Conservation (phyloP, 257 asterid genomes). For the Lycium barbarum region DNA sequence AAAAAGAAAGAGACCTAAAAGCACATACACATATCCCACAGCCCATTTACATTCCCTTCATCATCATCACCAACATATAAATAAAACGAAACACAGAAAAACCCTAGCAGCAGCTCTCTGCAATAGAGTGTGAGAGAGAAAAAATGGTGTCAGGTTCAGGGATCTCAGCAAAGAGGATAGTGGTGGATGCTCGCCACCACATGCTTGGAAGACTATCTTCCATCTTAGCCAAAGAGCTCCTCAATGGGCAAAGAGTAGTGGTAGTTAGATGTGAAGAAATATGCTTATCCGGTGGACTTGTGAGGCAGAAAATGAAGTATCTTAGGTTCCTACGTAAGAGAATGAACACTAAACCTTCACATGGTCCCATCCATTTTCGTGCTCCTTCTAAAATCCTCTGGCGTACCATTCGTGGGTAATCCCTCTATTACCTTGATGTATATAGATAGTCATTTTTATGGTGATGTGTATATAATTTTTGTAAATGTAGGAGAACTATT, state of each 20-base stretch:
- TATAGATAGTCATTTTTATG: neutral
- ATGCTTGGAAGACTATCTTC: constrained; percentile 25
- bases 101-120: constrained; percentile 27
- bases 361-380: constrained; percentile 28
- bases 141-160: constrained; percentile 24
- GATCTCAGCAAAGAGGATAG: constrained; percentile 20
- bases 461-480: no score
- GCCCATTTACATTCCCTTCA: neutral
- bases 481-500: no score
- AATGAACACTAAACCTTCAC: constrained; percentile 22
- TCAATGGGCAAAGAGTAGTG: constrained; percentile 3
- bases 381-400: constrained; percentile 27
- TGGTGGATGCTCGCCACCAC: constrained; percentile 27
- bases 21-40: neutral
- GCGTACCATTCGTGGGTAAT: constrained; percentile 27
- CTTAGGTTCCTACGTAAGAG: constrained; percentile 8
- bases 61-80: neutral
- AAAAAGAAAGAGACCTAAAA: neutral
- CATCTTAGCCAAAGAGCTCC: neutral
- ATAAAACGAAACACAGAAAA: neutral
- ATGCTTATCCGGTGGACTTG: constrained; percentile 22
- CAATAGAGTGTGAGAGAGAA: neutral
- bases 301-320: constrained; percentile 28
- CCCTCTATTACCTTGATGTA: neutral
- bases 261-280: constrained; percentile 22